phyloP scores from a whole-genome alignment of 2,329 filamentous ascomycete species.

The Podosphaera xanthii region DNA sequence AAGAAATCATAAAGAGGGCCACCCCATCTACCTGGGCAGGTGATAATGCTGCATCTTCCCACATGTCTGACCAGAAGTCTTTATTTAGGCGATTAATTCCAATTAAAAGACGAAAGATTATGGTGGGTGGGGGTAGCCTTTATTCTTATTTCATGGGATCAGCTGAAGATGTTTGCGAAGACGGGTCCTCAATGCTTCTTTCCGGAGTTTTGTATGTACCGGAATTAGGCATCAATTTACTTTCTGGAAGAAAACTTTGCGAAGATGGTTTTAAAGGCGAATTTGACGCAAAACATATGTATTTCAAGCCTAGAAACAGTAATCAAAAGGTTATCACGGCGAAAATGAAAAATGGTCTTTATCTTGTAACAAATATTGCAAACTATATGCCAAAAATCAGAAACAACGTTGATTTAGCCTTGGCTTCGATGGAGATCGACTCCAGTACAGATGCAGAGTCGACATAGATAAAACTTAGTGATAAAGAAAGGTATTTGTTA shows the following conservation, averaged over 20 bases:
- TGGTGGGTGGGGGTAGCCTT: not conserved
- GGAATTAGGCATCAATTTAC: not conserved
- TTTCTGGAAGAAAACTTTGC: not conserved
- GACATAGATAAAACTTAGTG: not conserved
- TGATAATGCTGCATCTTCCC: no score
- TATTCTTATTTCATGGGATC: not conserved
- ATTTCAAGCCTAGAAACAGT: not conserved
- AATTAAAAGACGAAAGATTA: not conserved
- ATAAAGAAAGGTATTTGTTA: not conserved
- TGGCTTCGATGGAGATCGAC: not conserved
- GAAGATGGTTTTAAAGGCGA: not conserved
- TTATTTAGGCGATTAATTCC: not conserved
- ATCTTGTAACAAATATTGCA: not conserved
- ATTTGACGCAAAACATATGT: not conserved
- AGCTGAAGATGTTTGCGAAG: not conserved
- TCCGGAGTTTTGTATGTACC: not conserved
- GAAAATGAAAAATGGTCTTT: not conserved
- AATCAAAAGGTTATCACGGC: not conserved
- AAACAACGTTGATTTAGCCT: not conserved
- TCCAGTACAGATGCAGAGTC: not conserved
- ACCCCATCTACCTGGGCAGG: no score
- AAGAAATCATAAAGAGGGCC: no score
- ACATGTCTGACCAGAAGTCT: not conserved
- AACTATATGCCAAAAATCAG: not conserved
- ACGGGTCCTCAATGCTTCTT: not conserved